These are phyloP conservation scores for Candida lessepsii DNA, from an alignment of 805 yeast species.

Conservation along the genomic window DNA sequence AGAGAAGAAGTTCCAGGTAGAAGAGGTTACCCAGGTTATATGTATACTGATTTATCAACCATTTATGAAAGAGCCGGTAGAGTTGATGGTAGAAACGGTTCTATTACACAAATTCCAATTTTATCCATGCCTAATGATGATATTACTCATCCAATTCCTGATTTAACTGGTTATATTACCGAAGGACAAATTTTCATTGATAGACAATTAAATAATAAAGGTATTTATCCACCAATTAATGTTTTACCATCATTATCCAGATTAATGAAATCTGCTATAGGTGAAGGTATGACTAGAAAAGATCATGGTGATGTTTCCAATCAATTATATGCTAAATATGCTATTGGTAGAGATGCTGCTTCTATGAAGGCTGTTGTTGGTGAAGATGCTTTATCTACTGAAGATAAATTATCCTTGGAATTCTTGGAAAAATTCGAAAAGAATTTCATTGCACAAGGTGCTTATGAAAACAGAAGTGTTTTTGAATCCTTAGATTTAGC, in stretches of 20 bases:
- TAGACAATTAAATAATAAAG: constrained; percentile 93
- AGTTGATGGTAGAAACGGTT: constrained; percentile 99
- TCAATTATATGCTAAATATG: constrained; percentile 98
- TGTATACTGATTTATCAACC: constrained; percentile 99
- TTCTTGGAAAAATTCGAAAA: constrained; percentile 97
- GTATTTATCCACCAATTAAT: constrained; percentile 98
- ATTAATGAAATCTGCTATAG: constrained; percentile 98
- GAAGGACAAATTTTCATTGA: constrained; percentile 98
- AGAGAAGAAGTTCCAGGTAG: constrained; percentile 99
- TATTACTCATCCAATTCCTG: constrained; percentile 99
- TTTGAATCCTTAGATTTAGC: constrained; percentile 97
- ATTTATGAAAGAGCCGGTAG: constrained; percentile 99
- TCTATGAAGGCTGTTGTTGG: constrained; percentile 99
- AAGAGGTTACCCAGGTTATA: constrained; percentile 99
- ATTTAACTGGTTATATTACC: constrained; percentile 98
- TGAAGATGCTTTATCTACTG: constrained; percentile 97
- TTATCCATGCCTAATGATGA: constrained; percentile 99
- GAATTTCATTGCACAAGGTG: constrained; percentile 93
- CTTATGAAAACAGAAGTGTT: constrained; percentile 92
- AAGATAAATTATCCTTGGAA: constrained; percentile 95
- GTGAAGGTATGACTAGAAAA: constrained; percentile 99
- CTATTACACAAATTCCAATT: constrained; percentile 98
- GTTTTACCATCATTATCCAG: constrained; percentile 97
- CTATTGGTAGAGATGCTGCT: constrained; percentile 99
- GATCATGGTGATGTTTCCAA: constrained; percentile 99